Evolutionary conservation across 2,329 filamentous ascomycete genomes (phyloP).

Genomic region (Fusarium stilboides): DNA sequence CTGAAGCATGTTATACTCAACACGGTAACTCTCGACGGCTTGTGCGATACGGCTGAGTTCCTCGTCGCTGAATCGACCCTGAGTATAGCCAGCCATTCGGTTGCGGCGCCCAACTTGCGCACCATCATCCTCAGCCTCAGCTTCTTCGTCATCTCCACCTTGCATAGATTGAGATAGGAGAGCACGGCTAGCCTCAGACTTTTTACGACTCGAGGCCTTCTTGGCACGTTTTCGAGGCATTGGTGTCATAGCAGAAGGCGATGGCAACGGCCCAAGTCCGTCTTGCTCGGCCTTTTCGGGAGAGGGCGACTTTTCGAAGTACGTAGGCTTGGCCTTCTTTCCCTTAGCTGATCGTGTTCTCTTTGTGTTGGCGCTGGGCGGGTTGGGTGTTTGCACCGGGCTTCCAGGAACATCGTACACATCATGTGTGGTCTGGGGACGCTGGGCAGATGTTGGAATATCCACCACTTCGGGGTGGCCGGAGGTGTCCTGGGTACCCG

Average conservation of each 20-base stretch:
- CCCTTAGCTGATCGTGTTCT: constrained; percentile 56
- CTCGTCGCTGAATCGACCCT: constrained; percentile 61
- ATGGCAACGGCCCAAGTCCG: constrained; percentile 50
- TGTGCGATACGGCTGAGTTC: constrained; percentile 60
- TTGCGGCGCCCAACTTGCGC: constrained; percentile 40
- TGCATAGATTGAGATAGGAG: constrained; percentile 43
- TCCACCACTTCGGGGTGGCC: constrained; percentile 25
- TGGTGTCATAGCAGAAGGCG: constrained; percentile 53
- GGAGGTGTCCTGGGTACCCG: constrained; percentile 26
- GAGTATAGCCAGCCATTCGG: constrained; percentile 51
- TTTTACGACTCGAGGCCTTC: constrained; percentile 49
- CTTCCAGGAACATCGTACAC: constrained; percentile 49
- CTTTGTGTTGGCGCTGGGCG: constrained; percentile 46
- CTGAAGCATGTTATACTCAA: constrained; percentile 60
- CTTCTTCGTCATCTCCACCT: constrained; percentile 42
- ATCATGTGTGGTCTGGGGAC: constrained; percentile 35
- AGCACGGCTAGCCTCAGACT: constrained; percentile 37
- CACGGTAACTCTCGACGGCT: constrained; percentile 62
- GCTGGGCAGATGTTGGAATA: constrained; percentile 41
- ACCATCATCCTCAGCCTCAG: constrained; percentile 30
- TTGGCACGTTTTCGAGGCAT: constrained; percentile 53
- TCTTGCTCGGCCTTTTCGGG: constrained; percentile 39
- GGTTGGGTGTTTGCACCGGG: constrained; percentile 38
- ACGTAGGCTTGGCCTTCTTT: constrained; percentile 67
- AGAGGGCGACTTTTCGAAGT: constrained; percentile 55